Evolutionary conservation across 441 rosid species (phyloP), one percentile per base, ranked within the genome.

Genomic region (Theobroma grandiflorum): DNA sequence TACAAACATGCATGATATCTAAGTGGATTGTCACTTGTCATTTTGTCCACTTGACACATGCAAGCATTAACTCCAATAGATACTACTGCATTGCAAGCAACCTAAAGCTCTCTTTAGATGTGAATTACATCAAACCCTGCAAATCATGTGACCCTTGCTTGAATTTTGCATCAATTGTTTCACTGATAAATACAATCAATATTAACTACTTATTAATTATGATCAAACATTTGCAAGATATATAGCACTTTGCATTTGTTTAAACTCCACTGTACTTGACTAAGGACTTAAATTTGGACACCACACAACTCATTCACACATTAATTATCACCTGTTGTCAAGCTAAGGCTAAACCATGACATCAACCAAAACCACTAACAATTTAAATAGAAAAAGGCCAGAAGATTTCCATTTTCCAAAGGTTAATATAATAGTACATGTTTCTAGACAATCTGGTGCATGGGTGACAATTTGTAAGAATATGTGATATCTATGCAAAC

Each of bases 61-160:
- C n/a, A n/a, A n/a, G n/a, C n/a, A n/a, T n/a, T n/a, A n/a, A n/a
- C n/a, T n/a, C n/a, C n/a, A n/a, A n/a, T n/a, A n/a, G n/a, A n/a
- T n/a, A n/a, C n/a, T n/a, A 74, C 31, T 14, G 57, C 63, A 62
- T 22, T 62, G 35, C 62, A 73, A 12, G 75, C 63, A 62, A 53
- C 55, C 52, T 18, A 61, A 40, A 31, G 31, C 33, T 49, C 59
- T 75, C 68, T 18, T 55, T 33, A 33, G 31, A 78, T 63, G 22
- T 22, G 67, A 57, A 61, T 12, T 61, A 40, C 76, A 69, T 59
- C 8, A 26, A 33, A 69, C 53, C 49, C 66, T 22, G 50, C 43
- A 59, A 45, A 71, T 18, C 74, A 45, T 37, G 76, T 72, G 76
- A 55, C 49, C 47, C 76, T 6, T 2, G 31, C 76, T 16, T 22